Percentiles rank a stretch among this genome's conserved stretches.
Conservation (phyloP, 768 basidiomycete genomes). For the Lactarius akahatsu region DNA sequence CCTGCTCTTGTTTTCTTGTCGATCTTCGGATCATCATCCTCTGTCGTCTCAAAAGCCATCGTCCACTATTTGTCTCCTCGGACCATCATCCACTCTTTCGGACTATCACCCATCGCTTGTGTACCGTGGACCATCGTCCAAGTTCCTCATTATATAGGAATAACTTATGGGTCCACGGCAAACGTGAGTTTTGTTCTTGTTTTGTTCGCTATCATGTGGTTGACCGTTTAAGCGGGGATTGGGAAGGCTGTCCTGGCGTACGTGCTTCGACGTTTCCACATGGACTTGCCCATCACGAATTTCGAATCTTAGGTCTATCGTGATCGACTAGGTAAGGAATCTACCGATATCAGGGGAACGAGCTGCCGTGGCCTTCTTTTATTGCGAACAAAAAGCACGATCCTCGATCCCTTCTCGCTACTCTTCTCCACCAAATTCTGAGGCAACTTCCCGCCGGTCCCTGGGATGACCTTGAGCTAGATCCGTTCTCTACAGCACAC, state of each 20-base stretch:
- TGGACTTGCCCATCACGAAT: neutral
- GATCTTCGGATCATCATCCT: too few species aligned
- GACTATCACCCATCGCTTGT: too few species aligned
- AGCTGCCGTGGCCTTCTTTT: conserved; percentile 11
- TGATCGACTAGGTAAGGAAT: conserved; percentile 4
- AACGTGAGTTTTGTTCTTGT: too few species aligned
- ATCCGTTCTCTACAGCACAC: neutral
- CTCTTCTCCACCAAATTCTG: conserved; percentile 15
- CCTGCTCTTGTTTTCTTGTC: too few species aligned
- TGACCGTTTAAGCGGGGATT: conserved; percentile 14
- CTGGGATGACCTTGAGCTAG: conserved; percentile 4
- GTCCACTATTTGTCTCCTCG: too few species aligned
- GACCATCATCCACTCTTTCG: too few species aligned
- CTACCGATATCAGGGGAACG: neutral
- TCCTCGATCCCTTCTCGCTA: conserved; percentile 9
- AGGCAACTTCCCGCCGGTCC: conserved; percentile 6
- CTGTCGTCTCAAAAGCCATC: too few species aligned
- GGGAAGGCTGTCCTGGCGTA: conserved; percentile 18
- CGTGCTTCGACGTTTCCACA: neutral
- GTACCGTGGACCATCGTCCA: too few species aligned
- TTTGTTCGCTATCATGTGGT: too few species aligned
- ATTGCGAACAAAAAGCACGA: conserved; percentile 18
- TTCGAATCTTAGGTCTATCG: conserved; percentile 5
- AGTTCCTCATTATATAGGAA: too few species aligned
- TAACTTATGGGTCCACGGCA: too few species aligned